A percentile compares a stretch with the other conserved stretches of the same genome.
phyloP scores from a whole-genome alignment of 225 moss, liverwort and hornwort genomes.

The Antitrichia curtipendula region DNA sequence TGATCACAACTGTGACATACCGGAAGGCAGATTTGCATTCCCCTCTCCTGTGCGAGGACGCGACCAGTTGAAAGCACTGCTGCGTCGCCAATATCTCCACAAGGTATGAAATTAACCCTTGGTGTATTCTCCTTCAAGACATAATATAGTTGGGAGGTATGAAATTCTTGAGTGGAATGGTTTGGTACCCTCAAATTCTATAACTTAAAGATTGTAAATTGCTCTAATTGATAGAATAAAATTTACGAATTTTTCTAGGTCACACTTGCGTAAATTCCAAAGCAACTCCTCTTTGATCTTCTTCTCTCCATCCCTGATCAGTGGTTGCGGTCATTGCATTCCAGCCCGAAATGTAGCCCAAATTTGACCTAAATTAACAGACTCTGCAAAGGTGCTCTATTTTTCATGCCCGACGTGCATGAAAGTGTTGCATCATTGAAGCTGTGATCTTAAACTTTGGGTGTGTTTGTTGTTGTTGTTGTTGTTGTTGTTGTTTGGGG shows the following conservation, averaged over 20 bases:
- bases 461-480: neutral
- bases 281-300: neutral
- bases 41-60: constrained; percentile 35
- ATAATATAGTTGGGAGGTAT: neutral
- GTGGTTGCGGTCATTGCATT: neutral
- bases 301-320: neutral
- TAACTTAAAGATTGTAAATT: neutral
- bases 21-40: neutral
- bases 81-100: constrained; percentile 25
- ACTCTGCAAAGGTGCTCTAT: neutral
- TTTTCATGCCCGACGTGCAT: neutral
- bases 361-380: neutral
- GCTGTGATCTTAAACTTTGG: neutral
- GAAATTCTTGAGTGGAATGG: neutral
- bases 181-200: neutral
- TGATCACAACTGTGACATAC: neutral
- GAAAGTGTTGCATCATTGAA: neutral
- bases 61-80: constrained; percentile 36
- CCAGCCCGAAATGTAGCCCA: neutral
- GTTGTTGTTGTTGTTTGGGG: neutral
- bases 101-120: neutral
- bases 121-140: neutral
- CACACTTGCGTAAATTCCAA: neutral
- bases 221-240: neutral
- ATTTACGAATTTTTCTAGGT: neutral